These are phyloP conservation scores for Podaxis carcinomalis DNA, from an alignment of 768 basidiomycete species.

Conservation along the genomic window DNA sequence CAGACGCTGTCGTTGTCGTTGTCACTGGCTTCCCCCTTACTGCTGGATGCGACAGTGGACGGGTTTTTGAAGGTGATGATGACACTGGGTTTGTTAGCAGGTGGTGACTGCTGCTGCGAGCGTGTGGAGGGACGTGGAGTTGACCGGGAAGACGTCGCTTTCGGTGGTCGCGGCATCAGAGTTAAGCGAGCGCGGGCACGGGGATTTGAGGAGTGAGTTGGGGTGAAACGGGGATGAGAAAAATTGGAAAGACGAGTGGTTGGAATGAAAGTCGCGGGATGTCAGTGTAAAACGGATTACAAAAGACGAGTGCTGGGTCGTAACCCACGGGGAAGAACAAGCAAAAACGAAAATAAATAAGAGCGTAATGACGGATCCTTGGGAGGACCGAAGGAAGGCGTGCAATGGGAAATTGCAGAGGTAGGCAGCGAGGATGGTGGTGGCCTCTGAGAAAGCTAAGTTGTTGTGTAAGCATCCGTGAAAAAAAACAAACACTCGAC, in stretches of 20 bases:
- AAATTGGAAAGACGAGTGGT: neutral
- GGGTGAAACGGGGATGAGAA: neutral
- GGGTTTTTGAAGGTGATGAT: neutral
- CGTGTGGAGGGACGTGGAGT: slow-evolving; percentile 9
- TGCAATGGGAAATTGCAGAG: neutral
- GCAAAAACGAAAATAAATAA: neutral
- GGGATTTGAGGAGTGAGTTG: neutral
- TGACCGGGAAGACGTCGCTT: slow-evolving; percentile 5
- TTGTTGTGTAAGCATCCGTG: slow-evolving; percentile 10
- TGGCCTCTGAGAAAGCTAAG: slow-evolving; percentile 8
- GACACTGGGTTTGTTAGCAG: slow-evolving; percentile 4
- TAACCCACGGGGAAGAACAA: neutral
- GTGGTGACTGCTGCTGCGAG: slow-evolving; percentile 8
- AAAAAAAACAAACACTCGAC: slow-evolving; percentile 8
- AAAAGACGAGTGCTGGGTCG: neutral
- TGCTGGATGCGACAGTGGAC: neutral
- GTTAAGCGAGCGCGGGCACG: neutral
- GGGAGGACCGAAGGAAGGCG: neutral
- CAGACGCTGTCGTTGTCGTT: slow-evolving; percentile 9
- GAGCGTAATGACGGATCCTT: neutral
- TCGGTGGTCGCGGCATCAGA: slow-evolving; percentile 5
- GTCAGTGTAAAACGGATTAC: neutral
- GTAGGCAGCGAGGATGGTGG: neutral
- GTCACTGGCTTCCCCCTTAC: slow-evolving; percentile 3
- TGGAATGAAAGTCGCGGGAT: neutral